These are phyloP conservation scores for Colletotrichum musae DNA, from an alignment of 2,329 filamentous ascomycete genomes.

Conservation along the genomic window DNA sequence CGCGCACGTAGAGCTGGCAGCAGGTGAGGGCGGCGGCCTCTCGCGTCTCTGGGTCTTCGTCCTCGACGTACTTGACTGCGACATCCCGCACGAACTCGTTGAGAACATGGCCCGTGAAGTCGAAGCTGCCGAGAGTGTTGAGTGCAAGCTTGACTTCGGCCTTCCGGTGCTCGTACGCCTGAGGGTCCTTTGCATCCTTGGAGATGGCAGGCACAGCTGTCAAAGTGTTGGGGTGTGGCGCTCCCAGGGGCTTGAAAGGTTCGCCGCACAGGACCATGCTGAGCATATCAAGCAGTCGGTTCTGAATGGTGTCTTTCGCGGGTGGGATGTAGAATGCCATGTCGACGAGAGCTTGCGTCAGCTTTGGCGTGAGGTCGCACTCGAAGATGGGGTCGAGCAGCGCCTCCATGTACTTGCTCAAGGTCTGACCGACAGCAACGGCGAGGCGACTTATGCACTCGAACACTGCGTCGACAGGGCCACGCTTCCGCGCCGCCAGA, in stretches of 20 bases:
- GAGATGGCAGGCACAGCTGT: conserved; percentile 85
- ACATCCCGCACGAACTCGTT: conserved; percentile 99
- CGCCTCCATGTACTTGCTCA: conserved; percentile 99
- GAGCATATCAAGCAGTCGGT: conserved; percentile 92
- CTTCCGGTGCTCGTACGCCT: conserved; percentile 85
- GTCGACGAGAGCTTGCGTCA: conserved; percentile 95
- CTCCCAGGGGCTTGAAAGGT: conserved; percentile 92
- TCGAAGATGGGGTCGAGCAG: conserved; percentile 96
- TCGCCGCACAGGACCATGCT: conserved; percentile 94
- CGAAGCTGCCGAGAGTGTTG: conserved; percentile 97
- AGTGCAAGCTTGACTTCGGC: conserved; percentile 92
- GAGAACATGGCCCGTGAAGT: conserved; percentile 91
- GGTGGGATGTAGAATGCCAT: conserved; percentile 99
- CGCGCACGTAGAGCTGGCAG: conserved; percentile 96
- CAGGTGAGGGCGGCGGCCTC: conserved; percentile 96
- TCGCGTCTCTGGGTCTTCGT: conserved; percentile 92
- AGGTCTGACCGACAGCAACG: conserved; percentile 92
- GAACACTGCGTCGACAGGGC: conserved; percentile 85
- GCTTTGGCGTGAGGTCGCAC: conserved; percentile 91
- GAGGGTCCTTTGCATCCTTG: conserved; percentile 88
- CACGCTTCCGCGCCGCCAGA: conserved; percentile 78
- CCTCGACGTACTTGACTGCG: conserved; percentile 97
- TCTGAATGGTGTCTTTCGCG: conserved; percentile 92
- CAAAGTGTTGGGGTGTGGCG: conserved; percentile 86
- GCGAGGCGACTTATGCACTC: conserved; percentile 98